Conservation (phyloP, 1,284 basidiomycete genomes). For the Ustilago tritici region DNA sequence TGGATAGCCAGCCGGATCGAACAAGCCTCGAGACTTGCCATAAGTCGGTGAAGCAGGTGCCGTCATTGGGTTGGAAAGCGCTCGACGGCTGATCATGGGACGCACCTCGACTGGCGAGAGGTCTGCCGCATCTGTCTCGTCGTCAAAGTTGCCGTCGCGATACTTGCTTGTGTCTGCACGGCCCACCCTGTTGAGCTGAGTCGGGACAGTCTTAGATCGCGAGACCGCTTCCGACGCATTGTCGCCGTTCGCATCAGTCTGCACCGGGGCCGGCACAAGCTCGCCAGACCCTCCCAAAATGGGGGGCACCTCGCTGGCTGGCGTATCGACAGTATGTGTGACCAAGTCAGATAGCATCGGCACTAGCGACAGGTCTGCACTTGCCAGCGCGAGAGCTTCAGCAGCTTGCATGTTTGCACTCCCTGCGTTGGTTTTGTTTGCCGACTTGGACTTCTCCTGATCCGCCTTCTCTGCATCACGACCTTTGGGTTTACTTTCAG, state of each 20-base stretch:
- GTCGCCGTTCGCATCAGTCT: neutral
- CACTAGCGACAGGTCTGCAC: constrained; percentile 34
- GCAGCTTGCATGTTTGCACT: constrained; percentile 20
- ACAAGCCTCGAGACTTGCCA: constrained; percentile 20
- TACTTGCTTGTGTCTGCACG: constrained; percentile 23
- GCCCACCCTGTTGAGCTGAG: constrained; percentile 30
- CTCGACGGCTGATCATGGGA: constrained; percentile 38
- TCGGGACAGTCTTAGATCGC: constrained; percentile 29
- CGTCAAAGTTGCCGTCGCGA: constrained; percentile 43
- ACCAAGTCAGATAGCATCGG: constrained; percentile 46
- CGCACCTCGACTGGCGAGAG: constrained; percentile 47
- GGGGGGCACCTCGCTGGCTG: constrained; percentile 32
- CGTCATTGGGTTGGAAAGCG: constrained; percentile 38
- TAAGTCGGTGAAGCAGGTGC: constrained; percentile 47
- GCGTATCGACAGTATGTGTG: constrained; percentile 33
- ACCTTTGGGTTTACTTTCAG: constrained; percentile 24
- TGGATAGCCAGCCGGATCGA: constrained; percentile 27
- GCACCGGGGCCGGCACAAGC: neutral
- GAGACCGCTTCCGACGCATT: constrained; percentile 14
- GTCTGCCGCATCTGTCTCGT: constrained; percentile 46
- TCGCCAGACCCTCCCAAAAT: constrained; percentile 10
- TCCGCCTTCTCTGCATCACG: constrained; percentile 13
- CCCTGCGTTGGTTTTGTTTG: constrained; percentile 6
- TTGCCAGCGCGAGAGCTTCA: constrained; percentile 35
- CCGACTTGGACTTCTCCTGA: constrained; percentile 21